These are phyloP conservation scores for Citrus australasica DNA, from an alignment of 345 rosid genomes.

Conservation along the genomic window DNA sequence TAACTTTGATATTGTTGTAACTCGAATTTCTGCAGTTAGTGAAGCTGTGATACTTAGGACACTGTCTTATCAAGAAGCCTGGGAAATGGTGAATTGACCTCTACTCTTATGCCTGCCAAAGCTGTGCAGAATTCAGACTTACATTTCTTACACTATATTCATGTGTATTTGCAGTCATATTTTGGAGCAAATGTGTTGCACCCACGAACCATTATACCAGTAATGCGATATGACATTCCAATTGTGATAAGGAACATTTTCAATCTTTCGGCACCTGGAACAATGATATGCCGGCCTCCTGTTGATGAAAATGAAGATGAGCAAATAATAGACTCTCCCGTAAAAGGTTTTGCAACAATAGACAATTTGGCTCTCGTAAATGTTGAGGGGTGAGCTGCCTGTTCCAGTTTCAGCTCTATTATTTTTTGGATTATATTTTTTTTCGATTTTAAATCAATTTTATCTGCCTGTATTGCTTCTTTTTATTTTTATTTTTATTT, in stretches of 20 bases:
- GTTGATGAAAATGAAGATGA: slow-evolving; percentile 44
- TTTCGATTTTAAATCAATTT: not conserved
- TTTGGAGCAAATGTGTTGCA: slow-evolving; percentile 98
- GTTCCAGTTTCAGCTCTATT: not conserved
- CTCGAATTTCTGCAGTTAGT: slow-evolving; percentile 58
- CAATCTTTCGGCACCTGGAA: slow-evolving; percentile 88
- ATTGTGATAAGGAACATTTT: slow-evolving; percentile 91
- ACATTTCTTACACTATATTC: slow-evolving; percentile 20
- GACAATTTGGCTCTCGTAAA: slow-evolving; percentile 95
- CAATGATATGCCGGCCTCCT: slow-evolving; percentile 63
- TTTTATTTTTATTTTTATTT: slow-evolving; percentile 9
- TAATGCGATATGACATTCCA: slow-evolving; percentile 87
- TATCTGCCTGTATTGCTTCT: not conserved
- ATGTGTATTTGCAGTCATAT: slow-evolving; percentile 75
- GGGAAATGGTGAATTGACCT: slow-evolving; percentile 85
- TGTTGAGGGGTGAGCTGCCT: slow-evolving; percentile 86
- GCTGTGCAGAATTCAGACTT: slow-evolving; percentile 12
- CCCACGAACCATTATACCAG: slow-evolving; percentile 98
- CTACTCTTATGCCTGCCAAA: slow-evolving; percentile 18
- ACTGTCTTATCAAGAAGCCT: slow-evolving; percentile 97
- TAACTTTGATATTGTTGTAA: slow-evolving; percentile 12
- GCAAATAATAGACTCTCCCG: slow-evolving; percentile 50
- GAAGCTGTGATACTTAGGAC: slow-evolving; percentile 89
- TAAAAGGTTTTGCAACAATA: slow-evolving; percentile 95
- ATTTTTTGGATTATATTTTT: not conserved